A percentile compares a stretch with the other conserved stretches of the same genome.
phyloP scores from a whole-genome alignment of 73 alveolate genomes.

The Paramecium pentaurelia region DNA sequence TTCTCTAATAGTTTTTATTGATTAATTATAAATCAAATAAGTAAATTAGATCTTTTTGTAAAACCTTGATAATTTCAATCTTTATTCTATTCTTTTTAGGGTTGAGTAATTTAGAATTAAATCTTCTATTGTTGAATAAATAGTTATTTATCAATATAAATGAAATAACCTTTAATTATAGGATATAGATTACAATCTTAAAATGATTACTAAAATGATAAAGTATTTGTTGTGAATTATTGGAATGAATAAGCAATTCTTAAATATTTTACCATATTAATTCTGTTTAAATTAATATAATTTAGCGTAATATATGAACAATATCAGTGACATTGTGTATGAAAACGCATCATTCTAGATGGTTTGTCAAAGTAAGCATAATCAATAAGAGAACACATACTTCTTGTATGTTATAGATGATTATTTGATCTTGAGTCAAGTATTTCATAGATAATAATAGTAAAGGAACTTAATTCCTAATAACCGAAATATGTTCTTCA shows the following conservation, averaged over 20 bases:
- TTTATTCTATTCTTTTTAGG: background rate
- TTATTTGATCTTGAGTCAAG: background rate
- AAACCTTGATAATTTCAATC: background rate
- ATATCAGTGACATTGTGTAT: background rate
- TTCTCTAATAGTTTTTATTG: background rate
- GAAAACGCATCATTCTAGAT: background rate
- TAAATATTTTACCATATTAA: background rate
- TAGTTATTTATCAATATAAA: background rate
- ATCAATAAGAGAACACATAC: background rate
- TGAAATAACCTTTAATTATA: background rate
- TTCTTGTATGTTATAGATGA: background rate
- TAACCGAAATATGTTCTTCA: background rate
- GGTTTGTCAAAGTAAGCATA: background rate
- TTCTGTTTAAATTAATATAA: background rate
- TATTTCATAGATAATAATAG: background rate
- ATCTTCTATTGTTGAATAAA: background rate
- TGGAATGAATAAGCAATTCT: background rate
- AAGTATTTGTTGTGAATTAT: background rate
- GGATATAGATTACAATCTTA: background rate
- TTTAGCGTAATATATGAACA: background rate
- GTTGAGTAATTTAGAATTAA: background rate
- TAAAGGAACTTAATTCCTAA: background rate
- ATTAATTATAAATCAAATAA: background rate
- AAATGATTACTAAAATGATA: background rate
- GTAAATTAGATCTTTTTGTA: background rate